phyloP scores from a whole-genome alignment of 139 green algal genomes.

The Cymbomonas tetramitiformis region DNA sequence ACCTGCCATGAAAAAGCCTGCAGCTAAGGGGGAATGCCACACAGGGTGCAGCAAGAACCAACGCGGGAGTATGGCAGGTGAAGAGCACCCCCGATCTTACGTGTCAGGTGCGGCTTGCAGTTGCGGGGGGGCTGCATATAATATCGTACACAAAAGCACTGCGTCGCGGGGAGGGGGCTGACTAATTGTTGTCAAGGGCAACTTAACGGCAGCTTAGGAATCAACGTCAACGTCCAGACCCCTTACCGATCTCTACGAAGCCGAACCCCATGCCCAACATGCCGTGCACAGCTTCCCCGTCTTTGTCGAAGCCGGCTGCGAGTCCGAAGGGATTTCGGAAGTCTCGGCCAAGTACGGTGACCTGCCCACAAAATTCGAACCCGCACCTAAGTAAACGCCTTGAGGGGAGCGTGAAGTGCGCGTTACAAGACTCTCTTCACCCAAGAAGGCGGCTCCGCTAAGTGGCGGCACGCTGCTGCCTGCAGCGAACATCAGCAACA shows the following conservation, averaged over 20 bases:
- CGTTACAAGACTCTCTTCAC: slow-evolving; percentile 40
- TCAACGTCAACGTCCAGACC: slow-evolving; percentile 29
- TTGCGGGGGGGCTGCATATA: too few species aligned
- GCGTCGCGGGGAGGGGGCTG: too few species aligned
- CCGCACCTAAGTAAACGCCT: too few species aligned
- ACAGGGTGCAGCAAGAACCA: slow-evolving; percentile 3
- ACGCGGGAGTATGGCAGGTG: too few species aligned
- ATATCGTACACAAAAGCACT: too few species aligned
- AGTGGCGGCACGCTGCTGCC: background rate
- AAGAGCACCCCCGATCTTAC: too few species aligned
- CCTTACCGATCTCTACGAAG: slow-evolving; percentile 83
- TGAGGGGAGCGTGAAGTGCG: too few species aligned
- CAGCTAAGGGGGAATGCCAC: background rate
- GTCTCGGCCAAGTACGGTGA: slow-evolving; percentile 19
- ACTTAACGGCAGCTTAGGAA: background rate
- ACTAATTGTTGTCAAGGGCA: too few species aligned
- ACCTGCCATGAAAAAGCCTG: slow-evolving; percentile 38
- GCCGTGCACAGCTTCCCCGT: slow-evolving; percentile 54
- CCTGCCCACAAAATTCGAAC: too few species aligned
- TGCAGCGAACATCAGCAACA: background rate
- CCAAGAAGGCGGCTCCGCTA: background rate
- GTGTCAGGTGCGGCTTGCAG: too few species aligned
- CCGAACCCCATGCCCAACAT: slow-evolving; percentile 79
- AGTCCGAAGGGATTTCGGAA: slow-evolving; percentile 87
- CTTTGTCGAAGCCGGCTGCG: slow-evolving; percentile 94